Conservation (phyloP, 495 filamentous ascomycete genomes). For the Daldinia bambusicola region DNA sequence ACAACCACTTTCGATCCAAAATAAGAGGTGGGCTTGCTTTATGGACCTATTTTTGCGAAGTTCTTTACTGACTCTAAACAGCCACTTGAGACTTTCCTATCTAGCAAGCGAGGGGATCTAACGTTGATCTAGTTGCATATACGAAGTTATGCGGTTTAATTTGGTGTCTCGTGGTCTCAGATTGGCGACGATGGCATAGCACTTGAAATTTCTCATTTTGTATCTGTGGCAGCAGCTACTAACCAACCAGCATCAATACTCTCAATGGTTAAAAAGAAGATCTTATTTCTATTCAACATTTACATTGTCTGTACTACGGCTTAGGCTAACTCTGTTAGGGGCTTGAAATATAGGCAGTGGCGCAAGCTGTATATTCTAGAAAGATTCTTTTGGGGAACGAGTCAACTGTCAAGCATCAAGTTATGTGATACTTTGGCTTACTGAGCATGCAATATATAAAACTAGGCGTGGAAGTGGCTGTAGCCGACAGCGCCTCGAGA, state of each 20-base stretch:
- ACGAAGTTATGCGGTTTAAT: not conserved
- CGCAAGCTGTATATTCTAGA: constrained; percentile 32
- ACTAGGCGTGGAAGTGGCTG: constrained; percentile 24
- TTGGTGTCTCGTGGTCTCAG: constrained; percentile 20
- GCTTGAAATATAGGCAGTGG: constrained; percentile 5
- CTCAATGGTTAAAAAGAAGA: not conserved
- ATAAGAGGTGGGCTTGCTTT: not conserved
- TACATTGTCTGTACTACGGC: not conserved
- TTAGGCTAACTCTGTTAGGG: not conserved
- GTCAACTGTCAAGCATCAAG: constrained; percentile 1
- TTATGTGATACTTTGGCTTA: constrained; percentile 8
- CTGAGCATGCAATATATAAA: constrained; percentile 5
- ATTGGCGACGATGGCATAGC: constrained; percentile 14
- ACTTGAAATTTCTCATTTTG: constrained; percentile 3
- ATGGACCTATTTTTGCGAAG: no score
- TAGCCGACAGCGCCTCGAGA: constrained; percentile 12
- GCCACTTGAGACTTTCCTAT: constrained; percentile 14
- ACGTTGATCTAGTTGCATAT: constrained; percentile 21
- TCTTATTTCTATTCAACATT: not conserved
- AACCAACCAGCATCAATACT: not conserved
- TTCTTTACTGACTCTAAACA: constrained; percentile 11
- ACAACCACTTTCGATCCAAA: not conserved
- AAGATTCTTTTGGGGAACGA: constrained; percentile 18
- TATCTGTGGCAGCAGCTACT: not conserved
- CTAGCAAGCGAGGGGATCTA: constrained; percentile 7